Percentiles rank a stretch among this genome's conserved stretches.
phyloP scores from a whole-genome alignment of 164 flowering plant genomes.

The Buxus sempervirens region DNA sequence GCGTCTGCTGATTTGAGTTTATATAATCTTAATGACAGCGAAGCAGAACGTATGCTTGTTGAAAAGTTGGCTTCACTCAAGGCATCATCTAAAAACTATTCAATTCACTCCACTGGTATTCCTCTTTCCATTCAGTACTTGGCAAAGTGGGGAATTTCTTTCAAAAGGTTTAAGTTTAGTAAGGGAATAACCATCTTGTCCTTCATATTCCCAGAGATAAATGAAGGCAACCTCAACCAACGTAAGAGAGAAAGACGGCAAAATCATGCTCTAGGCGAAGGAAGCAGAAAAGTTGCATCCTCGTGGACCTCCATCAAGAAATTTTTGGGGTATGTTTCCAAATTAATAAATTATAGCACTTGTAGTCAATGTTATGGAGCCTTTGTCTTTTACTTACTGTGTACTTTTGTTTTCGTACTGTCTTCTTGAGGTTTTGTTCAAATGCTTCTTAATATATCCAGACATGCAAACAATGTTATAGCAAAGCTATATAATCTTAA shows the following conservation, averaged over 20 bases:
- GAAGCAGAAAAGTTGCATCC: conserved; percentile 11
- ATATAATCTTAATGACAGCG: conserved; percentile 33
- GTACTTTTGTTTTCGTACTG: not conserved
- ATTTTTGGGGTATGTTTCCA: conserved; percentile 21
- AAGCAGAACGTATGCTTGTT: conserved; percentile 48
- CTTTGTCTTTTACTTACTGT: not conserved
- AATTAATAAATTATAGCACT: not conserved
- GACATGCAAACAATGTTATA: not conserved
- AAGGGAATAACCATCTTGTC: not conserved
- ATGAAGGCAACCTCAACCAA: conserved; percentile 6
- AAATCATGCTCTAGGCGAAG: conserved; percentile 9
- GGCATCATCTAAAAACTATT: conserved; percentile 21
- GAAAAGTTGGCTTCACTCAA: conserved; percentile 57
- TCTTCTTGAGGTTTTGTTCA: not conserved
- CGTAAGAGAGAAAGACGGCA: conserved; percentile 2
- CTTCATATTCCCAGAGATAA: conserved; percentile 11
- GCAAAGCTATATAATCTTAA: not conserved
- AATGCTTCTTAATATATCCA: not conserved
- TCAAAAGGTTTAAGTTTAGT: not conserved
- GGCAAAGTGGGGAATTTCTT: not conserved
- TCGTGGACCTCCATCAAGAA: conserved; percentile 27
- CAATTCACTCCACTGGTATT: conserved; percentile 18
- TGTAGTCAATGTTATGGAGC: not conserved
- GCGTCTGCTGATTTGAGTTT: not conserved
- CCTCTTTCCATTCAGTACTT: not conserved